Evolutionary conservation across 176 grass and related monocot species (phyloP).

Genomic region (Themeda triandra): DNA sequence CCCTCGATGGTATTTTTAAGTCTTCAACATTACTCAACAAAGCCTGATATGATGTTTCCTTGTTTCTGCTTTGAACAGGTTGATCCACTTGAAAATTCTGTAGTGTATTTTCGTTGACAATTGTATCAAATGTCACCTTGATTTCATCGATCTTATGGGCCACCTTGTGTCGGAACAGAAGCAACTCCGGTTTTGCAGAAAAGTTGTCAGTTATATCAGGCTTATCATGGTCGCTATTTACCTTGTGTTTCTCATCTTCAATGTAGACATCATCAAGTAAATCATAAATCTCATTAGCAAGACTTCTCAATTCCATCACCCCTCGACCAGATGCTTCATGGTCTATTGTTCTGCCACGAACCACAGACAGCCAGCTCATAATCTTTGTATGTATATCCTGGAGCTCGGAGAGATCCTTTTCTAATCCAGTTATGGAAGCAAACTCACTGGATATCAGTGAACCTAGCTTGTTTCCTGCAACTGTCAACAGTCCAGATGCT

Average conservation of each 20-base stretch:
- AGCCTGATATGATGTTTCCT: not conserved
- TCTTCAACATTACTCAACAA: not conserved
- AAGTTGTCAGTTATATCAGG: not conserved
- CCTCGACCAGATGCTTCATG: not conserved
- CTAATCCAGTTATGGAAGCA: not conserved
- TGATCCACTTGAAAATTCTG: not conserved
- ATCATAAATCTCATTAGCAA: not conserved
- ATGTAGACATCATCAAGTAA: not conserved
- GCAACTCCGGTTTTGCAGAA: not conserved
- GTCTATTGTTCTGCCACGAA: not conserved
- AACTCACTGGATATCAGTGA: not conserved
- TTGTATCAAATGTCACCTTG: not conserved
- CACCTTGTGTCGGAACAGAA: not conserved
- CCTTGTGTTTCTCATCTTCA: not conserved
- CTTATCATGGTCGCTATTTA: not conserved
- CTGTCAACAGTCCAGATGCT: not conserved
- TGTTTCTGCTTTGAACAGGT: not conserved
- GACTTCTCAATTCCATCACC: not conserved
- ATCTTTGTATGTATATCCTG: not conserved
- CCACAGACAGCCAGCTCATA: not conserved
- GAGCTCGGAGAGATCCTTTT: not conserved
- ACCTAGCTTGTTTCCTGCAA: not conserved
- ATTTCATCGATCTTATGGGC: not conserved
- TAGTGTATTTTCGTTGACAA: not conserved
- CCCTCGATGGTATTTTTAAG: slow-evolving; percentile 11